Evolutionary conservation across 768 basidiomycete genomes (phyloP), one percentile per base, ranked within the genome.

Genomic region (Tylopilus sp.): DNA sequence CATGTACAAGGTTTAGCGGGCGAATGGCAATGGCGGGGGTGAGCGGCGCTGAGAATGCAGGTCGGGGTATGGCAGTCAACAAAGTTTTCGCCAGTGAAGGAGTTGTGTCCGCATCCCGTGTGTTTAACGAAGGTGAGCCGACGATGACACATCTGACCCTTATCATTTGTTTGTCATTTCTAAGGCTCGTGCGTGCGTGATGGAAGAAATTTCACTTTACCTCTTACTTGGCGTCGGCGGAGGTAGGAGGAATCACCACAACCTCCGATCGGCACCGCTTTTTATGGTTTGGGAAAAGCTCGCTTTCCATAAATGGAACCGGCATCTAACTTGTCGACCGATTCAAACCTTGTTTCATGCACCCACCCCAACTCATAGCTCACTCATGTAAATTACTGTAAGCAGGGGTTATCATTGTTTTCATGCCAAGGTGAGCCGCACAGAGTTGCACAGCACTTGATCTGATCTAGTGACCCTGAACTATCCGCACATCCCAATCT

Each of bases 101-200:
- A 71, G 59, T 76, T 69, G 65, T 86, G 84, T n/a, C 72, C 72
- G 70, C 86, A 88, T n/a, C 36, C 66, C 28, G 61, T 64, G 57
- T 73, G 77, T 60, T 71, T 75, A 50, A 64, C 68, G 66, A 85
- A 79, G 57, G 69, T 73, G 60, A 87, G 77, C 46, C 71, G 73
- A 56, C 83, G 78, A 66, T 81, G 79, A 72, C 86, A 88, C 86
- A 88, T 88, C 58, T 7, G n/a, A 2, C n/a, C 18, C 6, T 36
- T 36, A 18, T 36, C 15, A 4, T 28, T n/a, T n/a, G n/a, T n/a
- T n/a, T n/a, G n/a, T n/a, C n/a, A n/a, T n/a, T n/a, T n/a, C n/a
- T n/a, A n/a, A n/a, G n/a, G n/a, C n/a, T n/a, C 7, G 6, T 13
- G n/a, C 18, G 7, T 36, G 8, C 2, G 4, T 18, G 49, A n/a